These are phyloP conservation scores for Bifiguratus adelaidae DNA, from an alignment of 192 early-diverging fungal species.

Conservation along the genomic window DNA sequence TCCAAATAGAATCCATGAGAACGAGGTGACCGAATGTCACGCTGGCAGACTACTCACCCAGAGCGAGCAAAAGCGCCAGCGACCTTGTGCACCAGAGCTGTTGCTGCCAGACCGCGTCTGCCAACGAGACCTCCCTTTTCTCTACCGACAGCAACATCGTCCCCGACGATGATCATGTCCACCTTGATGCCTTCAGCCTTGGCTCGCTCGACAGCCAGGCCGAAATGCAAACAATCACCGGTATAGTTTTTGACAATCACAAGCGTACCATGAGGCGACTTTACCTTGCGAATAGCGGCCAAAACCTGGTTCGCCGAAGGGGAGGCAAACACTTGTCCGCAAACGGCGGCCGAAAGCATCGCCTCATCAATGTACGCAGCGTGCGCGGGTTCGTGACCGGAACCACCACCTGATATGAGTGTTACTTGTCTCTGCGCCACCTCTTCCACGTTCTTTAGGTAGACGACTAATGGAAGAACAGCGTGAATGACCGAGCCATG, in stretches of 20 bases:
- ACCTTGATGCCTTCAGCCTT: constrained; percentile 64
- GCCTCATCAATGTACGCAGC: constrained; percentile 60
- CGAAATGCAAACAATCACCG: constrained; percentile 71
- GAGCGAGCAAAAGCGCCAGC: constrained; percentile 59
- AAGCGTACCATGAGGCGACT: constrained; percentile 56
- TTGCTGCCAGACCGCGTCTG: constrained; percentile 69
- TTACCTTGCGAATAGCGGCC: constrained; percentile 52
- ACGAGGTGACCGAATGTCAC: neutral
- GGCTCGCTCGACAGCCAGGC: constrained; percentile 65
- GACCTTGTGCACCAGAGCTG: constrained; percentile 69
- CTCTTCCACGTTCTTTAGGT: constrained; percentile 32
- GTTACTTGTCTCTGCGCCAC: constrained; percentile 55
- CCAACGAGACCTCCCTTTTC: constrained; percentile 57
- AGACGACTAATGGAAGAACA: constrained; percentile 37
- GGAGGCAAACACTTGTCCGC: constrained; percentile 80
- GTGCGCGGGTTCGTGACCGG: constrained; percentile 80
- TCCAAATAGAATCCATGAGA: neutral
- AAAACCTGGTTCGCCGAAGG: constrained; percentile 70
- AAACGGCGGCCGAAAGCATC: constrained; percentile 70
- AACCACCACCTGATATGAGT: constrained; percentile 71
- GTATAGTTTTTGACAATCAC: constrained; percentile 88
- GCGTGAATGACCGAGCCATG: too few relatives aligned
- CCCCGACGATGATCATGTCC: constrained; percentile 67
- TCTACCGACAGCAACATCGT: constrained; percentile 72
- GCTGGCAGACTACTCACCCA: constrained; percentile 25